These are phyloP conservation scores for Metarhizium sp. DNA, from an alignment of 2,329 filamentous ascomycete genomes.

Conservation along the genomic window DNA sequence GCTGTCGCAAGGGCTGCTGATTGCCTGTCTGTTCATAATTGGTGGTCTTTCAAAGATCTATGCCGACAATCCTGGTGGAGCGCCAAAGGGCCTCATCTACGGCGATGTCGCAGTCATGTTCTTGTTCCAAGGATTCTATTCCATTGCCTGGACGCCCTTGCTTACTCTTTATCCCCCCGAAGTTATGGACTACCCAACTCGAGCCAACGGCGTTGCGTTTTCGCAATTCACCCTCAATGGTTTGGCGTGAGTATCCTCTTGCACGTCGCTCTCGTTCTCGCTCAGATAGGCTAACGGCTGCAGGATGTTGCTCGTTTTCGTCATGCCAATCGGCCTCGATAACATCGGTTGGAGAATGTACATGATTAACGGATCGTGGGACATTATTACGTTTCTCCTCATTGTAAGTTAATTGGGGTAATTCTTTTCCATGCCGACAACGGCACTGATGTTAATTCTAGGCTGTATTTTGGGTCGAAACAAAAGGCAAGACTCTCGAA, in stretches of 20 bases:
- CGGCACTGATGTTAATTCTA: neutral
- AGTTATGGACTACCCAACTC: slow-evolving; percentile 18
- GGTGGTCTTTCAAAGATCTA: slow-evolving; percentile 30
- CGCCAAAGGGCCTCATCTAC: slow-evolving; percentile 20
- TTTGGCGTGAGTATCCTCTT: slow-evolving; percentile 6
- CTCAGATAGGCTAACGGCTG: neutral
- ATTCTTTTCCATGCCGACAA: too few species aligned
- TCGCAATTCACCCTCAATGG: slow-evolving; percentile 5
- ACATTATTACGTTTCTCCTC: slow-evolving; percentile 12
- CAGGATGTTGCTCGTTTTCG: slow-evolving; percentile 11
- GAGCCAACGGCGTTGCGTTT: slow-evolving; percentile 25
- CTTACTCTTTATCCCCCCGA: slow-evolving; percentile 18
- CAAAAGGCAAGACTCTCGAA: slow-evolving; percentile 34
- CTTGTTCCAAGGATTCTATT: slow-evolving; percentile 18
- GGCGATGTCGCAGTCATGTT: slow-evolving; percentile 22
- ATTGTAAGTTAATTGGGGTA: slow-evolving; percentile 2
- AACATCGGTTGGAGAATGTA: slow-evolving; percentile 17
- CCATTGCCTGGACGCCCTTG: slow-evolving; percentile 18
- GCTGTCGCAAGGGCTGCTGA: slow-evolving; percentile 26
- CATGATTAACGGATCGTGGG: slow-evolving; percentile 16
- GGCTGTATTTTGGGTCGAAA: slow-evolving; percentile 23
- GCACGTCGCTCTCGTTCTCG: neutral
- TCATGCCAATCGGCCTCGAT: slow-evolving; percentile 13
- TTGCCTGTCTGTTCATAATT: slow-evolving; percentile 25
- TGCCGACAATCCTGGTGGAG: slow-evolving; percentile 6